A percentile compares a stretch with the other conserved stretches of the same genome.
phyloP scores from a whole-genome alignment of 495 filamentous ascomycete genomes.

The Neurospora sp. region DNA sequence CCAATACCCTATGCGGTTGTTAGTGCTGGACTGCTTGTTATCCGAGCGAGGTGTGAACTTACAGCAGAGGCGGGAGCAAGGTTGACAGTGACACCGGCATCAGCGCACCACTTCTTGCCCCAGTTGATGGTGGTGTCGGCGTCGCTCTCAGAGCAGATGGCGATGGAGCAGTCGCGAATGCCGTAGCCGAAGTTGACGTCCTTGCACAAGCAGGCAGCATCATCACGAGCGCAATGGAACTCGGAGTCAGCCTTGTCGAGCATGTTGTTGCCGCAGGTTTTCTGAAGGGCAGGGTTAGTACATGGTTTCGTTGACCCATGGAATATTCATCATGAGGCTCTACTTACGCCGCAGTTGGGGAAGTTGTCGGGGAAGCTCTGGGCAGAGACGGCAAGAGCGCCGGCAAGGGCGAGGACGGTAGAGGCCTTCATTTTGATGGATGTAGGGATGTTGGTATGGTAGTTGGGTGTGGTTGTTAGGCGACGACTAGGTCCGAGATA shows the following conservation, averaged over 20 bases:
- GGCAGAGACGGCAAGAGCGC: conserved; percentile 21
- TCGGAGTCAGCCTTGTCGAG: conserved; percentile 39
- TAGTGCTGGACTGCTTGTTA: neutral
- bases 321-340: conserved; percentile 1
- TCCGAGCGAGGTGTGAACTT: neutral
- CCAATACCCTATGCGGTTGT: neutral
- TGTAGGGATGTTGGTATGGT: conserved; percentile 3
- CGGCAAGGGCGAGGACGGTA: conserved; percentile 18
- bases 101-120: conserved; percentile 24
- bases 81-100: conserved; percentile 5
- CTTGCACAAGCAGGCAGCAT: conserved; percentile 61
- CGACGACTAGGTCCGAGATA: neutral
- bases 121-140: conserved; percentile 24
- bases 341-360: conserved; percentile 33
- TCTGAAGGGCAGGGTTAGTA: conserved; percentile 32
- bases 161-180: conserved; percentile 65
- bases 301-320: neutral
- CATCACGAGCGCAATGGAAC: conserved; percentile 47
- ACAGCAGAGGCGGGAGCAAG: conserved; percentile 19
- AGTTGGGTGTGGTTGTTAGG: neutral
- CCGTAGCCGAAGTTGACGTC: conserved; percentile 59
- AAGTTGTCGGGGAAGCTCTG: conserved; percentile 18
- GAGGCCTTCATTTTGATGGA: conserved; percentile 31
- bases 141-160: conserved; percentile 44
- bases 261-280: conserved; percentile 68